These are phyloP conservation scores for Ceratopteris richardii DNA, from an alignment of 75 land plant genomes.

Conservation along the genomic window DNA sequence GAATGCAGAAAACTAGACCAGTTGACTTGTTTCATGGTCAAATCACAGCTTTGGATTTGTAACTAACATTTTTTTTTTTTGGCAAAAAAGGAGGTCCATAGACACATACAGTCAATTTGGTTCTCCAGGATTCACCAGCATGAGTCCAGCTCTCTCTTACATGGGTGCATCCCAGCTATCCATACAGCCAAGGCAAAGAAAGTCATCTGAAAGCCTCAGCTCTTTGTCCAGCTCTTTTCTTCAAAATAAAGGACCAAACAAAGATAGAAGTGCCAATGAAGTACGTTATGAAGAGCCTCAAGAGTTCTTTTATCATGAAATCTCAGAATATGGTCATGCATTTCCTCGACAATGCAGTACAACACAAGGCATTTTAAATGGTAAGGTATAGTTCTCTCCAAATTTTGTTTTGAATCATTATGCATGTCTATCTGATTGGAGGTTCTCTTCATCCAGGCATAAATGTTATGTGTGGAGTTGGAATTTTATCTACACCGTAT, in stretches of 20 bases:
- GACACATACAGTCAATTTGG: constrained; percentile 23
- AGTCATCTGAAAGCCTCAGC: background rate
- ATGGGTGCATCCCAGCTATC: constrained; percentile 3
- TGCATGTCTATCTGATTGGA: constrained; percentile 1
- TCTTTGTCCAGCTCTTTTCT: constrained; percentile 11
- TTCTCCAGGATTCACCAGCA: constrained; percentile 14
- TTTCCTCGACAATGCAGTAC: constrained; percentile 14
- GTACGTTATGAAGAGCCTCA: background rate
- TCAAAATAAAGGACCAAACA: constrained; percentile 3
- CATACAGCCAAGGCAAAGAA: background rate
- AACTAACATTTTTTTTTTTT: constrained; percentile 4
- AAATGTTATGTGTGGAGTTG: constrained; percentile 87
- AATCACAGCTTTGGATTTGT: too few species aligned
- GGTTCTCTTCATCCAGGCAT: constrained; percentile 34
- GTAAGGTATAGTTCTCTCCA: constrained; percentile 5
- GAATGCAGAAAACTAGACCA: too few species aligned
- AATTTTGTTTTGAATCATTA: background rate
- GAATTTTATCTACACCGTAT: constrained; percentile 84
- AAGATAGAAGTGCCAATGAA: background rate
- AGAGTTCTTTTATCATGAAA: background rate
- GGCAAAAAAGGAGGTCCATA: constrained; percentile 22
- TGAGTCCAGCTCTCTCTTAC: constrained; percentile 16
- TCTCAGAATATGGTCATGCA: constrained; percentile 3
- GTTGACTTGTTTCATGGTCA: too few species aligned
- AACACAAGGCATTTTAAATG: constrained; percentile 22